Conservation (phyloP, 345 rosid genomes). For the Eutrema yunnanense region DNA sequence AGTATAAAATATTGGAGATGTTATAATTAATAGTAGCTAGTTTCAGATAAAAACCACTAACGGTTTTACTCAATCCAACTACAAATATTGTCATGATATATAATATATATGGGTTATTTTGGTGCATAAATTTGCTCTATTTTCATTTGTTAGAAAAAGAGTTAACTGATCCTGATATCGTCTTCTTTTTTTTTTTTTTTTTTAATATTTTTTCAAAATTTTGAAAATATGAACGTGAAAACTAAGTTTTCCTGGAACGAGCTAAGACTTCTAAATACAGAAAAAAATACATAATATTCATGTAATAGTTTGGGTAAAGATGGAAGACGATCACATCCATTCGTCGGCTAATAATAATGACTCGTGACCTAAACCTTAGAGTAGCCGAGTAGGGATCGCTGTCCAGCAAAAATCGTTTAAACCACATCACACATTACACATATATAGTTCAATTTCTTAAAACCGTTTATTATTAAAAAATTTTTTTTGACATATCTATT, state of each 20-base stretch:
- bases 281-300: neutral
- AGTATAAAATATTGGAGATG: neutral
- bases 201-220: neutral
- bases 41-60: constrained; percentile 21
- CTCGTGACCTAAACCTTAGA: constrained; percentile 34
- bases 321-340: constrained; percentile 18
- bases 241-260: constrained; percentile 10
- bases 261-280: neutral
- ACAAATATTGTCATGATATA: neutral
- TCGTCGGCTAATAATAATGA: constrained; percentile 28
- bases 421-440: neutral
- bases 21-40: neutral
- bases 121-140: neutral
- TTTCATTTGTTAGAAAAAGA: neutral
- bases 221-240: constrained; percentile 1
- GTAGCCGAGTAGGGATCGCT: constrained; percentile 11
- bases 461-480: neutral
- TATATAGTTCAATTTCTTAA: neutral
- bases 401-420: constrained; percentile 5
- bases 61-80: constrained; percentile 6
- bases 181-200: neutral
- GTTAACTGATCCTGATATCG: neutral
- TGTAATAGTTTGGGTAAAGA: constrained; percentile 2
- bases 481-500: neutral
- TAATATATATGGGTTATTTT: neutral